Base-by-base conservation (phyloP, 208 protist genomes). In the Trichomonas tenax region DNA sequence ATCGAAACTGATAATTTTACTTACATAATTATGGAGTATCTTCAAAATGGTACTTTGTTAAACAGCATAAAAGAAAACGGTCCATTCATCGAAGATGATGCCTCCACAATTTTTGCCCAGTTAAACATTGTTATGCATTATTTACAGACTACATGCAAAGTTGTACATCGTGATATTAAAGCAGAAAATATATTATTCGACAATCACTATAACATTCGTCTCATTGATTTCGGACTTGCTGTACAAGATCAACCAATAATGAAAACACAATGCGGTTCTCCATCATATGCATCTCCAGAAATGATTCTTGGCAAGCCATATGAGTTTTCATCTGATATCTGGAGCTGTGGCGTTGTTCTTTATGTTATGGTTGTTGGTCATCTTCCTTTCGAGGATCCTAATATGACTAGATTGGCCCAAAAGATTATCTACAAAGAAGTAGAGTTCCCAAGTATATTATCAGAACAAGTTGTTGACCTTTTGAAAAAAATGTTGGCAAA, bases 211-310 rank as follows among this genome's bases (percentile, higher is more conserved):
- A 93, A 93, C n/a, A 48, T 93, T 21, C 44, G 86, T 14, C 44
- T 93, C 8, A 51, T 51, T 21, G 86, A 93, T 38, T 93, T 93
- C 38, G 86, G 86, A 10, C 45, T 93, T 41, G 11, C n/a, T 41
- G 11, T 40, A 41, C 34, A 34, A 41, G 81, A 84, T 34, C 10
- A 34, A 40, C 17, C 81, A 84, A 40, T 41, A 6, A 34, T 96
- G n/a, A 72, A 96, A 8, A 82, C 81, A 38, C 26, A 23, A 38
- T 96, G 95, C 45, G 95, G 95, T 34, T 90, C 95, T 14, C 41
- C 84, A 72, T 23, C 95, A 31, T 96, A 96, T 38, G 45, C 84
- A 72, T 45, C 95, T 10, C 95, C 95, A 9, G 95, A 96, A 41
- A 86, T 96, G 46, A 49, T 96, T 21, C 31, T 96, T 40, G 45